A percentile compares a stretch with the other conserved stretches of the same genome.
Conservation (phyloP, 2,329 filamentous ascomycete species). For the Emmonsia crescens region DNA sequence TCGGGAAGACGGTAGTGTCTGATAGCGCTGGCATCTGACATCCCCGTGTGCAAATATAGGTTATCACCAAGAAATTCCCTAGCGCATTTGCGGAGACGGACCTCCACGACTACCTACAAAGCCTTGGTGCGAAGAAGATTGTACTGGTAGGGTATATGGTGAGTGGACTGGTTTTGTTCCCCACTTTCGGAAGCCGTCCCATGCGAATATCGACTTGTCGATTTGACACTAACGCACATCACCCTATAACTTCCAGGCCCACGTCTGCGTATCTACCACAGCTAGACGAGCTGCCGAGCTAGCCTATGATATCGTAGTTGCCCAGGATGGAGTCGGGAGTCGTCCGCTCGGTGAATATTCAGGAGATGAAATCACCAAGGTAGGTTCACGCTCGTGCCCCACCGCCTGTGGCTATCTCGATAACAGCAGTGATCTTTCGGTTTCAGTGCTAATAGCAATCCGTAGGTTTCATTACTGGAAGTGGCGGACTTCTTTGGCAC, state of each 20-base stretch:
- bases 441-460: constrained; percentile 7
- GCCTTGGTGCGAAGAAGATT: constrained; percentile 45
- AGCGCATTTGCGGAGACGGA: constrained; percentile 52
- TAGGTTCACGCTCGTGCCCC: constrained; percentile 4
- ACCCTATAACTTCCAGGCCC: constrained; percentile 36
- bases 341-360: constrained; percentile 53
- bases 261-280: constrained; percentile 54
- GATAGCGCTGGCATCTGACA: background rate
- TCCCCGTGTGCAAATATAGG: background rate
- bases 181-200: background rate
- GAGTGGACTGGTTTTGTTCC: background rate
- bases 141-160: constrained; percentile 37
- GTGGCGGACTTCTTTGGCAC: constrained; percentile 55
- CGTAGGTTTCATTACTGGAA: constrained; percentile 44
- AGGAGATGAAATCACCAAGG: constrained; percentile 43
- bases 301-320: constrained; percentile 54
- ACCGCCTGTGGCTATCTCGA: background rate
- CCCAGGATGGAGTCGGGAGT: constrained; percentile 54
- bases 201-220: background rate
- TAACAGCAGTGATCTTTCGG: background rate
- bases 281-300: constrained; percentile 49
- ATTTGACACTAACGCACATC: background rate
- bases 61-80: constrained; percentile 47
- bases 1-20: background rate
- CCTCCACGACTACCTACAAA: constrained; percentile 45